Conservation (phyloP, 2,329 filamentous ascomycete genomes). For the Acarospora socialis region DNA sequence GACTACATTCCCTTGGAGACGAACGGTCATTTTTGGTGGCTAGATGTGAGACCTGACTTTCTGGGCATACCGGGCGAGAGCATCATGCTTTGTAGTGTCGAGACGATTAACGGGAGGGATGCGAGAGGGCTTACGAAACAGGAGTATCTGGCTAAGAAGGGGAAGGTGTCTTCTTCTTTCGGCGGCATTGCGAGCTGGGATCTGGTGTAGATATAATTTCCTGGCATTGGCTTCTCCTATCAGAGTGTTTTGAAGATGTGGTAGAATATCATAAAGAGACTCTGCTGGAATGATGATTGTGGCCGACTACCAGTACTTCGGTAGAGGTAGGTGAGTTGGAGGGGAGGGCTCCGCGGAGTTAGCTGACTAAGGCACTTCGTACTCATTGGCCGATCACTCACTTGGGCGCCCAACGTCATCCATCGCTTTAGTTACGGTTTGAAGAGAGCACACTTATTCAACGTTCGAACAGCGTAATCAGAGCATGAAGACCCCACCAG, state of each 20-base stretch:
- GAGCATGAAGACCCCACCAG: too few species aligned
- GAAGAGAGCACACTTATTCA: too few species aligned
- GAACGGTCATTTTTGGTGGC: slow-evolving; percentile 71
- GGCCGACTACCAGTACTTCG: too few species aligned
- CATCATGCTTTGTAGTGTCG: slow-evolving; percentile 50
- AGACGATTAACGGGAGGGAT: slow-evolving; percentile 31
- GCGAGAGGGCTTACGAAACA: slow-evolving; percentile 37
- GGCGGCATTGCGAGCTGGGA: slow-evolving; percentile 41
- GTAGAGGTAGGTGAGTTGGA: not conserved
- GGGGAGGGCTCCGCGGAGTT: not conserved
- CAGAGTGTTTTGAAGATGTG: too few species aligned
- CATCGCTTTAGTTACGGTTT: too few species aligned
- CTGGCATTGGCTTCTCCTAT: too few species aligned
- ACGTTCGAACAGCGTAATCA: too few species aligned
- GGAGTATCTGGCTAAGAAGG: slow-evolving; percentile 34
- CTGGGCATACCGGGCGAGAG: slow-evolving; percentile 57
- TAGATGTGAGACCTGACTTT: slow-evolving; percentile 53
- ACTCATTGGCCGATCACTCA: too few species aligned
- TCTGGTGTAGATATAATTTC: slow-evolving; percentile 33
- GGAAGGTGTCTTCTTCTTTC: slow-evolving; percentile 37
- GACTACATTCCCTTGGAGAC: slow-evolving; percentile 58
- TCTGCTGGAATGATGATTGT: too few species aligned
- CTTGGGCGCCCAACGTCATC: too few species aligned
- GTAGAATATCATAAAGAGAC: too few species aligned
- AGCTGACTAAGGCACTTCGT: too few species aligned